Evolutionary conservation across 306 rosid genomes (phyloP), one percentile per base, ranked within the genome.

Genomic region (Cucurbita moschata): DNA sequence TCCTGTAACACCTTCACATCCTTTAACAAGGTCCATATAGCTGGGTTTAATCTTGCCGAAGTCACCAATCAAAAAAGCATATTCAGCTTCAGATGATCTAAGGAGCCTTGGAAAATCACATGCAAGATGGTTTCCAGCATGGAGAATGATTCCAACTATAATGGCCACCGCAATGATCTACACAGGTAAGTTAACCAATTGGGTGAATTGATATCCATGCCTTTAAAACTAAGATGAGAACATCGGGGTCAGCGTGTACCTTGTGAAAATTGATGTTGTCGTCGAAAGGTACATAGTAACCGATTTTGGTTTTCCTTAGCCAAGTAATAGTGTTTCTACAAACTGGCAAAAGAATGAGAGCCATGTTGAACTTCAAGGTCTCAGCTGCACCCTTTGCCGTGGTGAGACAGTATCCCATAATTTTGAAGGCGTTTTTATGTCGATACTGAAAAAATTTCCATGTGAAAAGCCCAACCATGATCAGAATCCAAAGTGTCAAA

Each of bases 231-330:
- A 26, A 52, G 42, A 71, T 39, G 35, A 63, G 23, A 44, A 43
- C 14, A 13, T 38, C 50, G 46, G 52, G 62, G 38, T 23, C 68
- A 74, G 40, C 21, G 58, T 75, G 76, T 84, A 95, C 99, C 99
- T 95, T 95, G 70, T 95, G 99, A 81, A 95, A 89, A 86, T 95
- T 95, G 82, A 95, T 95, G 82, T 91, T 95, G 90, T 95, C 99
- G 77, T 95, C 96, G 77, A 95, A 95, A 68, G 99, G 99, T 62
- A 95, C 74, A 77, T 80, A 50, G 77, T 74, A 73, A 9, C 87
- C 85, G 43, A 91, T 71, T 84, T 77, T 88, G 53, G 99, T 91
- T 74, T 88, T 84, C 83, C 99, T 83, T 55, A 95, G 92, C 97
- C 97, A 84, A 71, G 99, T 95, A 80, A 95, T 89, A 77, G 88